Evolutionary conservation across 139 green algal genomes (phyloP).

Genomic region (Chlorella sp.): DNA sequence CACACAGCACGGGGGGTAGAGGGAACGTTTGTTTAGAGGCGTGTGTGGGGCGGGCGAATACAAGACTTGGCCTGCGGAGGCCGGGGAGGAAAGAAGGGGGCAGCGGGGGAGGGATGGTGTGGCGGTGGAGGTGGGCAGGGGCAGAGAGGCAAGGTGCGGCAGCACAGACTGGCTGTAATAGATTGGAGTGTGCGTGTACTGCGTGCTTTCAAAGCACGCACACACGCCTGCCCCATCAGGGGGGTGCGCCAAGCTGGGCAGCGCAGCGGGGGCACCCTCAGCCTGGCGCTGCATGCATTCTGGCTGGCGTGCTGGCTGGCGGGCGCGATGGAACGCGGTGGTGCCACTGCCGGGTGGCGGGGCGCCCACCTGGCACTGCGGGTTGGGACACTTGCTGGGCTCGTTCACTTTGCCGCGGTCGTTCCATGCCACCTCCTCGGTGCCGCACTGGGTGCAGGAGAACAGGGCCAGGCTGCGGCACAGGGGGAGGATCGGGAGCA

Average conservation of each 20-base stretch:
- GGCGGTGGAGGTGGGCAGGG: no score
- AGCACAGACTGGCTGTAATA: no score
- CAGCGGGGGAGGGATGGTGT: not conserved
- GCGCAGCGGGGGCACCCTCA: not conserved
- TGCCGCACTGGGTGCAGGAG: conserved; percentile 51
- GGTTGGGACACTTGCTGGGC: conserved; percentile 71
- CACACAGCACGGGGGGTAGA: no score
- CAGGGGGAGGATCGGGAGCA: no score
- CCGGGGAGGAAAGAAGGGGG: not conserved
- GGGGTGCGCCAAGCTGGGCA: not conserved
- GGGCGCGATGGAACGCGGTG: no score
- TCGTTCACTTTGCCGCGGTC: conserved; percentile 82
- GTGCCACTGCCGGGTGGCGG: not conserved
- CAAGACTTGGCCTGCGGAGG: conserved; percentile 39
- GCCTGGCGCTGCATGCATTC: not conserved
- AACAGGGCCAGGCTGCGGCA: conserved; percentile 63
- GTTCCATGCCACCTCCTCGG: conserved; percentile 51
- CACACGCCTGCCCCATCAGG: no score
- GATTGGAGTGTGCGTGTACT: no score
- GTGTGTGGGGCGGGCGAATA: conserved; percentile 85
- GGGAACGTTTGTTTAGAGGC: no score
- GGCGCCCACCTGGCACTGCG: conserved; percentile 55
- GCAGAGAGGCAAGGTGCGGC: no score
- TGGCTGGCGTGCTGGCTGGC: not conserved
- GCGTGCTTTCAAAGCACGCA: no score